Evolutionary conservation across 2,329 filamentous ascomycete genomes (phyloP).

Genomic region (Hortaea sp.): DNA sequence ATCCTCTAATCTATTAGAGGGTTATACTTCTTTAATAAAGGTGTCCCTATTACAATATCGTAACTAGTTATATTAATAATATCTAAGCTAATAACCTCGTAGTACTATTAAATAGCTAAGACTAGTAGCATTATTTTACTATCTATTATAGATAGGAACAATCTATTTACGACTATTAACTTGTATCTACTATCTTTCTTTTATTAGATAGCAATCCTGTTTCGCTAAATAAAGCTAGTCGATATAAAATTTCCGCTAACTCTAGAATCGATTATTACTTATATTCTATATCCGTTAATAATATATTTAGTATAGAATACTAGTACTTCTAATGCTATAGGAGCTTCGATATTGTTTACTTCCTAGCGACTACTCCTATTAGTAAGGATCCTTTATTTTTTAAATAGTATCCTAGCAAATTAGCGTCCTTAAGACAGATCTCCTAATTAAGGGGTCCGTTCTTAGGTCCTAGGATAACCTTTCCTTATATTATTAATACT

Average conservation of each 20-base stretch:
- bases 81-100: conserved; percentile 7
- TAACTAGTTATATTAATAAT: conserved; percentile 8
- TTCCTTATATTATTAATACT: too few relatives aligned
- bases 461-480: too few relatives aligned
- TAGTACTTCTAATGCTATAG: conserved; percentile 2
- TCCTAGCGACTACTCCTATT: conserved; percentile 1
- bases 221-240: conserved; percentile 1
- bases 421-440: too few relatives aligned
- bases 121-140: conserved; percentile 6
- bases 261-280: conserved; percentile 7
- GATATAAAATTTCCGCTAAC: conserved; percentile 8
- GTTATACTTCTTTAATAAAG: conserved; percentile 9
- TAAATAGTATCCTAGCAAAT: not conserved
- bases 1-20: conserved; percentile 5
- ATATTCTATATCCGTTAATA: conserved; percentile 1
- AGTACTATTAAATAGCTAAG: conserved; percentile 6
- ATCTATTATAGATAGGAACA: conserved; percentile 5
- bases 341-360: not conserved
- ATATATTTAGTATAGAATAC: conserved; percentile 3
- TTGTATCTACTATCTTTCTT: conserved; percentile 7
- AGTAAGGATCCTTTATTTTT: not conserved
- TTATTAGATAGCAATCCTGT: conserved; percentile 6
- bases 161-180: conserved; percentile 7
- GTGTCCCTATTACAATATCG: conserved; percentile 8
- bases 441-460: too few relatives aligned